These are phyloP conservation scores for Penicillium simplicissimum DNA, from an alignment of 495 filamentous ascomycete genomes.

Conservation along the genomic window DNA sequence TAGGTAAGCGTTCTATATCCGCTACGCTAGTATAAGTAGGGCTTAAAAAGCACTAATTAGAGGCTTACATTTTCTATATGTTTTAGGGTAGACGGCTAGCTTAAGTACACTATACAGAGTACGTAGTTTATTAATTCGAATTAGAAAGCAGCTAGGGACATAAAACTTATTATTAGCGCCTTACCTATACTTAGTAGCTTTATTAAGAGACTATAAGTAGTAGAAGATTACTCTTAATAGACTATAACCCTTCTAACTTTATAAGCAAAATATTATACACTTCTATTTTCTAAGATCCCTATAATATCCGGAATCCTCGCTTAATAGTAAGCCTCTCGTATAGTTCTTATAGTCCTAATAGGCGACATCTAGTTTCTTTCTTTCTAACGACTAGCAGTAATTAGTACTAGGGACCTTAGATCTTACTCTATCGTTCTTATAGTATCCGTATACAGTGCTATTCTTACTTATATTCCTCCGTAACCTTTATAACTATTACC, in stretches of 20 bases:
- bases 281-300: not conserved
- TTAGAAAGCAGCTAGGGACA: not conserved
- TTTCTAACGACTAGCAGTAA: not conserved
- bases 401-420: not conserved
- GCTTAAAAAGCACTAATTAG: too few relatives aligned
- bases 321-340: not conserved
- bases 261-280: not conserved
- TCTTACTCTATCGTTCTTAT: not conserved
- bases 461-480: not conserved
- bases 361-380: not conserved
- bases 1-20: too few relatives aligned
- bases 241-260: not conserved
- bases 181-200: not conserved
- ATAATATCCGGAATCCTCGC: not conserved
- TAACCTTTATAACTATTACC: not conserved
- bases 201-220: conserved; percentile 3
- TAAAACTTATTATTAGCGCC: not conserved
- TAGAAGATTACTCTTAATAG: not conserved
- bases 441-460: not conserved
- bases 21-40: too few relatives aligned
- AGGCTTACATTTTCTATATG: not conserved
- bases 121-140: not conserved
- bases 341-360: not conserved
- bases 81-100: not conserved
- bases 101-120: not conserved